Evolutionary conservation across 2,329 filamentous ascomycete genomes (phyloP), one percentile per base, ranked within the genome.

Genomic region (Arthroderma uncinatum): DNA sequence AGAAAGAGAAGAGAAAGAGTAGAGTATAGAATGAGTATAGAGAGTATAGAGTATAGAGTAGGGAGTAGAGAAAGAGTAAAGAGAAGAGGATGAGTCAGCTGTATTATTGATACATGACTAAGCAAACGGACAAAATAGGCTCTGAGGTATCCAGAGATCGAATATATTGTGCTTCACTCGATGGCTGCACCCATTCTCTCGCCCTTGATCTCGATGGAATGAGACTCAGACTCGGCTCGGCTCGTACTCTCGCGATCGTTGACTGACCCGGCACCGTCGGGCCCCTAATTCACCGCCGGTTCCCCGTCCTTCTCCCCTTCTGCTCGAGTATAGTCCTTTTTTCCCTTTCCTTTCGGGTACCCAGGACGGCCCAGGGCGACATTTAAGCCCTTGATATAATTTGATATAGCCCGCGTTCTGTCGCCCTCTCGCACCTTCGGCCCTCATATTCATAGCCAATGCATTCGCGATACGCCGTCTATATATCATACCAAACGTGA

Each of bases 401-500:
- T 23, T 19, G n/a, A 16, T 37, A 39, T 36, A 36, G 28, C 7
- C 50, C 6, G 50, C 33, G 16, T 37, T 36, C 21, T 21, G 7
- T 37, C 19, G 50, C 50, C 50, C 16, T 25, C 19, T 25, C 33
- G 12, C 50, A 25, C 36, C 50, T 10, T 39, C 50, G 21, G 16
- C 2, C 28, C 10, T 7, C 10, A 12, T 28, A 9, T 53, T 23
- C n/a, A 33, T 54, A 36, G 42, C 59, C 59, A 60, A 60, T 60
- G 59, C 59, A 52, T 56, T 52, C 36, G 36, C 50, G 47, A 37
- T 42, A 47, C 25, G 33, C 19, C 36, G 9, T 52, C 28, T 37
- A 50, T 44, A 33, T 57, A 40, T 42, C 39, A 44, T 57, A 4
- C 37, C 23, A 56, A 47, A 48, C 59, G 55, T 55, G 59, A 60